These are phyloP conservation scores for Xylaria sp. DNA, from an alignment of 2,329 filamentous ascomycete species.

Conservation along the genomic window DNA sequence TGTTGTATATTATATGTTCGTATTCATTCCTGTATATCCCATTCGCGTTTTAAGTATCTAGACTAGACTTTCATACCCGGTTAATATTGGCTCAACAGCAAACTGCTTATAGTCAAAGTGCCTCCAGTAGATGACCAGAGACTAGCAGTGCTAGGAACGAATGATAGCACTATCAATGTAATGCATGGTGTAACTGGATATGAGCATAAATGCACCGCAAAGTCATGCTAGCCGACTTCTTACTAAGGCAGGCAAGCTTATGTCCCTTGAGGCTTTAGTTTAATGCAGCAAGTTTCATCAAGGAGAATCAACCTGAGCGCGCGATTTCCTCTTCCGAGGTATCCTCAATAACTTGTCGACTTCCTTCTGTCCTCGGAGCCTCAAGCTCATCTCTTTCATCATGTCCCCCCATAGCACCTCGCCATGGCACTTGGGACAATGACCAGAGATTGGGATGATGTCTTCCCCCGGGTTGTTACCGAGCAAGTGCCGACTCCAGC, in stretches of 20 bases:
- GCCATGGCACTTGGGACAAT: slow-evolving; percentile 76
- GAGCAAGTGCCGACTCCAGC: slow-evolving; percentile 67
- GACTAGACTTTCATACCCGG: no score
- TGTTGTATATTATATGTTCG: no score
- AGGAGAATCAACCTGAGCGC: slow-evolving; percentile 34
- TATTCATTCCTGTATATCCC: no score
- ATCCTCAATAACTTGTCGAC: slow-evolving; percentile 74
- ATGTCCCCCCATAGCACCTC: slow-evolving; percentile 77
- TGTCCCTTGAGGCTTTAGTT: not conserved
- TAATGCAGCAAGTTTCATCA: slow-evolving; percentile 22
- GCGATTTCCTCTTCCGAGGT: slow-evolving; percentile 51
- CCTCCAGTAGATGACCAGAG: no score
- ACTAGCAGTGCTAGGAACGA: no score
- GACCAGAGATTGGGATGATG: slow-evolving; percentile 74
- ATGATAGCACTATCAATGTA: no score
- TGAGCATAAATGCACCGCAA: not conserved
- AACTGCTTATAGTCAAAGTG: no score
- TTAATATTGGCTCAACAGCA: no score
- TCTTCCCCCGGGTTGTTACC: slow-evolving; percentile 49
- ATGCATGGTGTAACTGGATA: no score
- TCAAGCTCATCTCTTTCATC: slow-evolving; percentile 83
- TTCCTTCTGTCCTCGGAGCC: slow-evolving; percentile 76
- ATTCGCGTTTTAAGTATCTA: no score
- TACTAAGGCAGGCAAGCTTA: not conserved
- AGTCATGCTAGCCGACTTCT: not conserved